Percentiles rank a stretch among this genome's conserved stretches.
Conservation (phyloP, 352 stramenopile species). For the Globisporangium mamillatum region DNA sequence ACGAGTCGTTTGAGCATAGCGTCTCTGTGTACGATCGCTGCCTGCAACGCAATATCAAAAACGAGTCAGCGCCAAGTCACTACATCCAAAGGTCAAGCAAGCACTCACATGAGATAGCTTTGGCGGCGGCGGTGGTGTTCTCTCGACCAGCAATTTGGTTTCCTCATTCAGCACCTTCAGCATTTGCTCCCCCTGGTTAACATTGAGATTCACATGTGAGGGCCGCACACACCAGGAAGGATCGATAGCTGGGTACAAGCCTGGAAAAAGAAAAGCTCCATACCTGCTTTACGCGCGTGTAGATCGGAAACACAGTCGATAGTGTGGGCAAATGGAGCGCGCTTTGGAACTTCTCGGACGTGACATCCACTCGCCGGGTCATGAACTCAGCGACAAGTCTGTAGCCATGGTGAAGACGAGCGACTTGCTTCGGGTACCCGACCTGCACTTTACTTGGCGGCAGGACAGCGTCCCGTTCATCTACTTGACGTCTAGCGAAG, state of each 20-base stretch:
- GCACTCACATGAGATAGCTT: slow-evolving; percentile 29
- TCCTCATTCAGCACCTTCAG: slow-evolving; percentile 35
- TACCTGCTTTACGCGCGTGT: slow-evolving; percentile 52
- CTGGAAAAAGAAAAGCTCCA: not conserved
- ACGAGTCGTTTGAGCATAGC: slow-evolving; percentile 36
- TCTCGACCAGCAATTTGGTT: slow-evolving; percentile 25
- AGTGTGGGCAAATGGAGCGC: slow-evolving; percentile 32
- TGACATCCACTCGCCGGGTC: slow-evolving; percentile 23
- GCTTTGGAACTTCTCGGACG: slow-evolving; percentile 27
- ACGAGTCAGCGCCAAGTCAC: not conserved
- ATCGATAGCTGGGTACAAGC: not conserved
- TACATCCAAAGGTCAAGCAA: not conserved
- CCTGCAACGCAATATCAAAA: slow-evolving; percentile 14
- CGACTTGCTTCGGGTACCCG: slow-evolving; percentile 31
- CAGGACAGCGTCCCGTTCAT: not conserved
- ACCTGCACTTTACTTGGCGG: slow-evolving; percentile 27
- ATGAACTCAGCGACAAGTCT: slow-evolving; percentile 32
- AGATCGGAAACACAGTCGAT: slow-evolving; percentile 44
- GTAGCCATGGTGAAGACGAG: slow-evolving; percentile 35
- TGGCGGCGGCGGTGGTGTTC: slow-evolving; percentile 26
- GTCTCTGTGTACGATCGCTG: slow-evolving; percentile 36
- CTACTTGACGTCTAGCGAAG: not conserved
- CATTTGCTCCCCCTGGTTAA: slow-evolving; percentile 38
- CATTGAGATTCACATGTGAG: not conserved
- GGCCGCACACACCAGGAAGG: not conserved